Percentiles rank a stretch among this genome's conserved stretches.
Evolutionary conservation across 164 flowering plant species (phyloP).

Genomic region (Magnolia changhungtana): DNA sequence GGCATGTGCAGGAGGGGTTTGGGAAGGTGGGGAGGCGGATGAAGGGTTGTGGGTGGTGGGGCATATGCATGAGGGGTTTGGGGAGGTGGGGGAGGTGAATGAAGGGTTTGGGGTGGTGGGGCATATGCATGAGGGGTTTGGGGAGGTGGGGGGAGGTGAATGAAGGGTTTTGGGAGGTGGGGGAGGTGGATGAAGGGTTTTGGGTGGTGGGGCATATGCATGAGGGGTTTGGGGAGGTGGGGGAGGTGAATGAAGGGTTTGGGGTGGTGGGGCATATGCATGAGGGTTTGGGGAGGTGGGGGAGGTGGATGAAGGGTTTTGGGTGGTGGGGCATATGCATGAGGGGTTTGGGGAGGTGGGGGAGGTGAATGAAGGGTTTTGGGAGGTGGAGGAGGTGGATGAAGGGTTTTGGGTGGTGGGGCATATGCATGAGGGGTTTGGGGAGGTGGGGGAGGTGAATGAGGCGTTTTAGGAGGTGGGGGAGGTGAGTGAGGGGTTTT

Average conservation of each 20-base stretch:
- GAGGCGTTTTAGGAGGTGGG: background rate
- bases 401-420: background rate
- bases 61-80: background rate
- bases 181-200: background rate
- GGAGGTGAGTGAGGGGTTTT: background rate
- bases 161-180: background rate
- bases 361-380: background rate
- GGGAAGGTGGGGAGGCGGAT: background rate
- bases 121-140: background rate
- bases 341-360: background rate
- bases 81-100: background rate
- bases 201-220: background rate
- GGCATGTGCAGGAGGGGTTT: background rate
- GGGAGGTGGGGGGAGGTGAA: background rate
- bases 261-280: background rate
- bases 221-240: background rate
- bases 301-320: background rate
- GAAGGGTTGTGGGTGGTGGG: background rate
- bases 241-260: background rate
- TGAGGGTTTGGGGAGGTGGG: background rate
- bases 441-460: background rate
- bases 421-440: no score
- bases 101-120: background rate
- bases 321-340: background rate
- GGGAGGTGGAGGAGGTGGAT: background rate